A percentile compares a stretch with the other conserved stretches of the same genome.
Conservation (phyloP, 164 flowering plant genomes). For the Tetrastigma voinierianum region DNA sequence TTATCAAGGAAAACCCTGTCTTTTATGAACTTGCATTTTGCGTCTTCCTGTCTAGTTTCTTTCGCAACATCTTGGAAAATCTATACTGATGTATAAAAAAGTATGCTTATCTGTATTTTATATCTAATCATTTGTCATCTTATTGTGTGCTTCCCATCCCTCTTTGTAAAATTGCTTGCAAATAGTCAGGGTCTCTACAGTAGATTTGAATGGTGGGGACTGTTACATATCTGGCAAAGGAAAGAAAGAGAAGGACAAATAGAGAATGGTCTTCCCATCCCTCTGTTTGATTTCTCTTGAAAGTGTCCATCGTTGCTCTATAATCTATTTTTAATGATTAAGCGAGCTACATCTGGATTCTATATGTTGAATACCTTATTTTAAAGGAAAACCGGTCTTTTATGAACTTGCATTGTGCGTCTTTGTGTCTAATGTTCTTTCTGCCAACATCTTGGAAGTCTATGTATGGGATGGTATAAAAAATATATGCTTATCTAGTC, state of each 20-base stretch:
- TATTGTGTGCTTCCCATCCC: neutral
- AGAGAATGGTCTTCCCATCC: slow-evolving; percentile 15
- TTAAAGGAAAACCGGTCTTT: too few species aligned
- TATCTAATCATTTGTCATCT: neutral
- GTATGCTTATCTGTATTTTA: neutral
- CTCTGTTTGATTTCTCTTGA: slow-evolving; percentile 20
- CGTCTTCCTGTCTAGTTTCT: too few species aligned
- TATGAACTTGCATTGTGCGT: too few species aligned
- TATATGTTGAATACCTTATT: too few species aligned
- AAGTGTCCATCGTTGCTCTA: slow-evolving; percentile 36
- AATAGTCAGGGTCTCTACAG: slow-evolving; percentile 29
- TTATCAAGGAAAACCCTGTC: too few species aligned
- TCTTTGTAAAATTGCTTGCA: slow-evolving; percentile 6
- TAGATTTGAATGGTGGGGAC: slow-evolving; percentile 16
- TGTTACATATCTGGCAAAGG: slow-evolving; percentile 42
- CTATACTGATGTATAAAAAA: too few species aligned
- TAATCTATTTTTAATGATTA: slow-evolving; percentile 12
- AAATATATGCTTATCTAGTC: too few species aligned
- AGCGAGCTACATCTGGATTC: slow-evolving; percentile 33
- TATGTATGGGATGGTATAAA: too few species aligned
- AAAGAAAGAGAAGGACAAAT: slow-evolving; percentile 22
- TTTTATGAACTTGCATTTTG: too few species aligned
- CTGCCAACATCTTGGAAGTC: too few species aligned
- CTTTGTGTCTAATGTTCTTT: too few species aligned
- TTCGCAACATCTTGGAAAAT: too few species aligned